These are phyloP conservation scores for Tritrichomonas foetus DNA, from an alignment of 208 protist genomes.

Conservation along the genomic window DNA sequence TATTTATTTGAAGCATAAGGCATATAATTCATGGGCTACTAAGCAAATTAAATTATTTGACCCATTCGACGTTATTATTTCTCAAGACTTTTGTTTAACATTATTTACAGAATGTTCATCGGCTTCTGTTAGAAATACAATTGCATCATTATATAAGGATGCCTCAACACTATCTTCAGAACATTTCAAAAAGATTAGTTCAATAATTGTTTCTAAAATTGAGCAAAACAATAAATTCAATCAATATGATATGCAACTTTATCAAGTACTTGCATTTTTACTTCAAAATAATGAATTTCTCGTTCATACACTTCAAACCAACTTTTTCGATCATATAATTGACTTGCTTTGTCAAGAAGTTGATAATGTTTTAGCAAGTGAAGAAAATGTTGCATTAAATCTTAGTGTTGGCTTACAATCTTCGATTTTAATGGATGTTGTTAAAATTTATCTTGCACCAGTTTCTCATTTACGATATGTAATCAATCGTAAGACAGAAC, in stretches of 20 bases:
- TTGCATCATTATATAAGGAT: not conserved
- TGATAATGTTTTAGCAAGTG: not conserved
- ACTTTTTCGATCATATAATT: not conserved
- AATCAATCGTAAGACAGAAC: not conserved
- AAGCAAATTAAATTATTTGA: not conserved
- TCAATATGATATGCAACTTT: not conserved
- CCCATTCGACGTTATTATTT: not conserved
- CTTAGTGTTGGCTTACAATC: not conserved
- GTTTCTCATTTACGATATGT: not conserved
- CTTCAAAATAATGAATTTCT: not conserved
- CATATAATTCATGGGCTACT: not conserved
- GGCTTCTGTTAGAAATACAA: not conserved
- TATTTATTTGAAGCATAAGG: not conserved
- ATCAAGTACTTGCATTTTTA: not conserved
- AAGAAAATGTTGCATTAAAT: not conserved
- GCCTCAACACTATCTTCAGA: not conserved
- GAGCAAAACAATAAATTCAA: not conserved
- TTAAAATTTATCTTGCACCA: not conserved
- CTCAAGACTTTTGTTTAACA: not conserved
- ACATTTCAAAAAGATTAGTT: not conserved
- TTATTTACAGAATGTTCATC: not conserved
- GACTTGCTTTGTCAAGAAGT: not conserved
- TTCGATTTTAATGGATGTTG: not conserved
- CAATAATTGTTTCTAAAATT: not conserved
- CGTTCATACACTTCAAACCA: not conserved